Conservation (phyloP, 495 filamentous ascomycete species). For the Aspergillus wentii region DNA sequence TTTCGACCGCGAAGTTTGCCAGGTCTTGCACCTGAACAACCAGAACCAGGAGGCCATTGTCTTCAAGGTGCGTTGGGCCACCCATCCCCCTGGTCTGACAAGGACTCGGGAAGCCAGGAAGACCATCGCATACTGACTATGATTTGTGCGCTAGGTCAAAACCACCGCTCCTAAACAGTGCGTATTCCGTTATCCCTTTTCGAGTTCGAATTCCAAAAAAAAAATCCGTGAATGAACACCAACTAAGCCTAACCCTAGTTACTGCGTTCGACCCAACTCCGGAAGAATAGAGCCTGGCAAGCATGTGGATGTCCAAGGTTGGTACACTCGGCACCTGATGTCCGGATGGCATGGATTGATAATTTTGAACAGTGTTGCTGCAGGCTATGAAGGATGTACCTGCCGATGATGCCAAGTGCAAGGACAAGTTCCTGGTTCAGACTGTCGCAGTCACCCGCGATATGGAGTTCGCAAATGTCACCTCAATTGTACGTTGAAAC, state of each 20-base stretch:
- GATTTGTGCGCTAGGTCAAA: constrained; percentile 66
- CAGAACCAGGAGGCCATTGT: constrained; percentile 73
- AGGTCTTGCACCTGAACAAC: constrained; percentile 77
- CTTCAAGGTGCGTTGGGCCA: constrained; percentile 72
- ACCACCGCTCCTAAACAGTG: constrained; percentile 99
- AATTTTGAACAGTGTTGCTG: constrained; percentile 65
- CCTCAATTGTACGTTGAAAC: constrained; percentile 63
- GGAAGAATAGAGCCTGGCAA: constrained; percentile 86
- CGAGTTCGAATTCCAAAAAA: background rate
- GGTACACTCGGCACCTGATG: constrained; percentile 17
- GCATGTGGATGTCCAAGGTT: constrained; percentile 90
- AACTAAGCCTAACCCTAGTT: constrained; percentile 49
- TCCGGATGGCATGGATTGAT: constrained; percentile 6
- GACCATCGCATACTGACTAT: constrained; percentile 15
- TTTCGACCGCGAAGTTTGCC: constrained; percentile 85
- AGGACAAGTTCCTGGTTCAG: constrained; percentile 98
- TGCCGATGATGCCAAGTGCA: constrained; percentile 76
- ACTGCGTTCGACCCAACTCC: constrained; percentile 96
- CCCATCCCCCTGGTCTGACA: too few species aligned
- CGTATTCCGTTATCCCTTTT: constrained; percentile 23
- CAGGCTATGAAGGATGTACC: constrained; percentile 98
- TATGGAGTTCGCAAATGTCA: constrained; percentile 74
- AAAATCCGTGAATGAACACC: background rate
- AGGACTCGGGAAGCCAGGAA: too few species aligned
- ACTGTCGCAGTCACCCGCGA: constrained; percentile 81